Conservation (phyloP, 805 yeast genomes). For the Priceomyces carsonii region DNA sequence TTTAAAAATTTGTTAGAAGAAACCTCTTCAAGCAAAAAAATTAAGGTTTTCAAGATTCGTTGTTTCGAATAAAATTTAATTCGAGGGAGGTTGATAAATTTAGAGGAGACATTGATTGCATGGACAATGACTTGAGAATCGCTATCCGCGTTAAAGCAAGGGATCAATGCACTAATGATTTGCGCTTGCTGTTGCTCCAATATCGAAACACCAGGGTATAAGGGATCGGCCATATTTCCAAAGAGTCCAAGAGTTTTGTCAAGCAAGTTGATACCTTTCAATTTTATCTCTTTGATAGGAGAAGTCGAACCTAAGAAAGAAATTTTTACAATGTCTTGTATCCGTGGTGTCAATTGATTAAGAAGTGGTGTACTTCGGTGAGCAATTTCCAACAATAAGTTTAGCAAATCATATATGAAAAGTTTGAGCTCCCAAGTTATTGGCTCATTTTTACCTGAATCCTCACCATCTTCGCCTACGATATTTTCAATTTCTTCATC, state of each 20-base stretch:
- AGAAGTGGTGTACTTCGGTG: constrained; percentile 37
- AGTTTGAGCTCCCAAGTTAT: constrained; percentile 58
- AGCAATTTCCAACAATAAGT: constrained; percentile 43
- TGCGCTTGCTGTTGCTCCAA: constrained; percentile 95
- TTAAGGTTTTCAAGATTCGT: constrained; percentile 61
- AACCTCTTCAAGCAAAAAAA: constrained; percentile 64
- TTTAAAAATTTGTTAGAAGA: constrained; percentile 42
- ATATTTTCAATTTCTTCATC: constrained; percentile 45
- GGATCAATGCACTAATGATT: constrained; percentile 83
- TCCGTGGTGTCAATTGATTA: constrained; percentile 41
- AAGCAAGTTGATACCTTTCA: constrained; percentile 66
- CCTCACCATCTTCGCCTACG: constrained; percentile 33
- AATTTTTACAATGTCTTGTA: constrained; percentile 69
- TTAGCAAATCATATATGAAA: constrained; percentile 48
- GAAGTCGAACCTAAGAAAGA: constrained; percentile 84
- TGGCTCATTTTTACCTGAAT: constrained; percentile 47
- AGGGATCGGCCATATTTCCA: constrained; percentile 66
- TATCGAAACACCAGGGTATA: constrained; percentile 67
- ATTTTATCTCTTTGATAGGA: constrained; percentile 56
- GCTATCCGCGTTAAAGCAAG: constrained; percentile 76
- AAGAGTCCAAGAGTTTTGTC: constrained; percentile 61
- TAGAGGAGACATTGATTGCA: constrained; percentile 78
- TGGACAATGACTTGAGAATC: constrained; percentile 71
- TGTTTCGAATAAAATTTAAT: constrained; percentile 46
- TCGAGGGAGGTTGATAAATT: constrained; percentile 55